phyloP scores from a whole-genome alignment of 1,284 basidiomycete genomes.

The Quambalaria eucalypti region DNA sequence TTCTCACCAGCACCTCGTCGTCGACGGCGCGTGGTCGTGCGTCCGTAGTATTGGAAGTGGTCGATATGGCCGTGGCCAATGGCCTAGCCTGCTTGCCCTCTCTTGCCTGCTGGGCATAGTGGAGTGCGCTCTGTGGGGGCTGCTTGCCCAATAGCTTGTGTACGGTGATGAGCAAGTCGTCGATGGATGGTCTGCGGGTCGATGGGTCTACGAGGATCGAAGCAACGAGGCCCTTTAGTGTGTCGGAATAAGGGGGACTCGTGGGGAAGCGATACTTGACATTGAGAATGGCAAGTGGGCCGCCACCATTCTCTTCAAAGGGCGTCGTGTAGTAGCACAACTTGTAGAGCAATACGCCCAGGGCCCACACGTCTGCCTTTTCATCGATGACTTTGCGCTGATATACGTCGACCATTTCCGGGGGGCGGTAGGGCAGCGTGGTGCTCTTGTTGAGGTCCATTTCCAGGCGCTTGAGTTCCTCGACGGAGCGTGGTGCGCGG shows the following conservation, averaged over 20 bases:
- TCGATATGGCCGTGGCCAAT: slow-evolving; percentile 11
- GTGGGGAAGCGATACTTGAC: slow-evolving; percentile 67
- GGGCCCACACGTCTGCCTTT: slow-evolving; percentile 75
- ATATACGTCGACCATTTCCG: slow-evolving; percentile 94
- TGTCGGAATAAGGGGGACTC: slow-evolving; percentile 78
- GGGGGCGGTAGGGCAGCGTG: slow-evolving; percentile 86
- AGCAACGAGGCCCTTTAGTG: slow-evolving; percentile 74
- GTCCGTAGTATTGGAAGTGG: neutral
- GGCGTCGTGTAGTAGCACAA: slow-evolving; percentile 97
- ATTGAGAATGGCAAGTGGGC: slow-evolving; percentile 88
- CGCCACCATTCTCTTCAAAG: slow-evolving; percentile 64
- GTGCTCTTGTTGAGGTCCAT: slow-evolving; percentile 88
- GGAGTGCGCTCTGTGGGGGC: slow-evolving; percentile 19
- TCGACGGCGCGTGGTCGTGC: slow-evolving; percentile 4
- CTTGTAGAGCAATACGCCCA: slow-evolving; percentile 70
- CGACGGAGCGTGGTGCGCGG: slow-evolving; percentile 27
- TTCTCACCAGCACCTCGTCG: neutral
- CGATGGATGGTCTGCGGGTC: slow-evolving; percentile 27
- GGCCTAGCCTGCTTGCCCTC: slow-evolving; percentile 19
- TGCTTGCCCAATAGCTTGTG: slow-evolving; percentile 28
- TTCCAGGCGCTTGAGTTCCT: slow-evolving; percentile 67
- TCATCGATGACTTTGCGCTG: slow-evolving; percentile 74
- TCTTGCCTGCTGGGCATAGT: slow-evolving; percentile 21
- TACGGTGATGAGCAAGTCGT: slow-evolving; percentile 28
- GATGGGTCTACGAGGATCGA: slow-evolving; percentile 36